Evolutionary conservation across 176 grass and related monocot species (phyloP), one percentile per base, ranked within the genome.

Genomic region (Saccharum spontaneum): DNA sequence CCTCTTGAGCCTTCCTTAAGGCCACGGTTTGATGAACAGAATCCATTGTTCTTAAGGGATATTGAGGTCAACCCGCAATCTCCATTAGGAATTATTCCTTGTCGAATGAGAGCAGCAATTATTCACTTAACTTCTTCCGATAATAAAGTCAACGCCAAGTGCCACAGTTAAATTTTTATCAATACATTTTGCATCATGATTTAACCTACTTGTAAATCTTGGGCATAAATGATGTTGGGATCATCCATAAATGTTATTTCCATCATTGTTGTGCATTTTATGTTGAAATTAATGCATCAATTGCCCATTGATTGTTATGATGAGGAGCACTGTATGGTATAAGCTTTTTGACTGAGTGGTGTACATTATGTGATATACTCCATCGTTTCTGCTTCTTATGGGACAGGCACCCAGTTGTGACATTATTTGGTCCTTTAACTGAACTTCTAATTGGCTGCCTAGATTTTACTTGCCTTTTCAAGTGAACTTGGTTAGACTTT

Each of bases 1-100:
- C 67, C 84, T 79, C 79, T 90, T 79, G 84, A 68, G 28, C 38
- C 38, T 73, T 28, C 22, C 37, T 64, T 79, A 87, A 79, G 84
- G 74, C 16, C 79, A 83, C 36, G 11, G 15, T 30, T 67, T 38
- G 36, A 73, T 69, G 75, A 24, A 75, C 68, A 38, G 62, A 74
- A 83, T 79, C 52, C 23, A 11, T 41, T 71, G 20, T 49, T 87
- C 36, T n/a, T 75, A 90, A 79, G 39, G 39, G 5, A 38, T 75
- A 48, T 33, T 20, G 50, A 38, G 7, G 69, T 83, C 30, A 50
- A 67, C 40, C 50, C 17, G 1, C 67, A 28, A 52, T 73, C 50
- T 40, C n/a, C 39, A 5, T 14, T 33, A 63, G 23, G 50, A 87
- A 69, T 74, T 79, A 79, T 87, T 87, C 84, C 69, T 69, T 80